Evolutionary conservation across 768 basidiomycete species (phyloP), one percentile per base, ranked within the genome.

Genomic region (Hebeloma cylindrosporum): DNA sequence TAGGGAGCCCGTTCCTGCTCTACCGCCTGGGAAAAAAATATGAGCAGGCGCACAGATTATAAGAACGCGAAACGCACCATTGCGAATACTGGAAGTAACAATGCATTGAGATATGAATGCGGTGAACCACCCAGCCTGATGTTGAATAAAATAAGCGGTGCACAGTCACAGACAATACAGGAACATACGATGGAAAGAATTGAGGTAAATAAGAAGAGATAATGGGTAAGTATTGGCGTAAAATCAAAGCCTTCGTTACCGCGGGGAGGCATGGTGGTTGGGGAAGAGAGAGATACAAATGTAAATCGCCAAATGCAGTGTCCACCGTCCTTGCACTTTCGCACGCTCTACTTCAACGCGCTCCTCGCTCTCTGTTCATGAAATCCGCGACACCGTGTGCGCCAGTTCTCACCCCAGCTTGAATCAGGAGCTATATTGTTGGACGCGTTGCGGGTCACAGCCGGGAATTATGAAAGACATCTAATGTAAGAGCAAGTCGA

Each of bases 121-220:
- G 22, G 82, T 77, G 53, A 86, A 78, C 87, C 87, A 90, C 45
- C 75, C 80, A 54, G 79, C 69, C 82, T 83, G 56, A 28, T 36
- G 23, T 46, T 43, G 53, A 53, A 21, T 28, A 20, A 34, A 38
- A 21, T 39, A 17, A 30, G 38, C 13, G 16, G 4, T 23, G 8
- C 16, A 23, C n/a, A 27, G 40, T n/a, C 28, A 48, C 18, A 41
- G 44, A 47, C 28, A 23, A 41, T 61, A 36, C 46, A 48, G 21
- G 7, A 26, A 74, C 88, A 57, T 52, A 93, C 89, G 46, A 89
- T 62, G 23, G 91, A 73, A 36, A 96, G 77, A 41, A 93, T 77
- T 48, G 84, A 84, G 1, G 93, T 95, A 60, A 90, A 85, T 20
- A 95, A 75, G 61, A 95, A 93, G 60, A 95, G 77, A 60, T 94